Percentiles rank a stretch among this genome's conserved stretches.
These are phyloP conservation scores for Vaccinium corymbosum DNA, from an alignment of 148 eudicot species.

Conservation along the genomic window DNA sequence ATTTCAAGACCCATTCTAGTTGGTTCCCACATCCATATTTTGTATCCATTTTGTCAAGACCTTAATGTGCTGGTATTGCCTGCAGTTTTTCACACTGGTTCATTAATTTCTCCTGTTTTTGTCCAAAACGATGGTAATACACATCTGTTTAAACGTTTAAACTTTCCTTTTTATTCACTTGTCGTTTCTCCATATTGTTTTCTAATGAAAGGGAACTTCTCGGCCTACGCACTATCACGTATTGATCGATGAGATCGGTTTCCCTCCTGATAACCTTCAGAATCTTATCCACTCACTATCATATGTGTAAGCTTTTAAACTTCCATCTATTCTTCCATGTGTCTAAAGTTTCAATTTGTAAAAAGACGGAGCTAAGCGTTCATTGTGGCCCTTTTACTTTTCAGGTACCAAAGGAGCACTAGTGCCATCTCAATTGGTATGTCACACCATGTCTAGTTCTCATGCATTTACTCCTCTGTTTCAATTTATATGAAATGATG, in stretches of 20 bases:
- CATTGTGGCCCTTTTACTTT: constrained; percentile 25
- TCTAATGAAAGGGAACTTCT: constrained; percentile 66
- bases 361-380: background rate
- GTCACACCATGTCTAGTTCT: background rate
- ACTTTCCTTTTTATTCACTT: background rate
- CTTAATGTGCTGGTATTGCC: background rate
- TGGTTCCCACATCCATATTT: no score
- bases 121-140: background rate
- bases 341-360: constrained; percentile 1
- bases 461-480: background rate
- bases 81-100: no score
- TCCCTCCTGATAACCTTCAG: constrained; percentile 82
- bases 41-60: no score
- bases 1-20: no score
- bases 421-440: constrained; percentile 76
- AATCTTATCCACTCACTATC: constrained; percentile 74
- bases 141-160: background rate
- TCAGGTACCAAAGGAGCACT: constrained; percentile 85
- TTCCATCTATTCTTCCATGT: background rate
- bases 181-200: background rate
- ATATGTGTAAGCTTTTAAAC: constrained; percentile 62
- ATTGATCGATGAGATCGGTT: constrained; percentile 95
- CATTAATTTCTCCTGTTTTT: background rate
- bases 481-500: background rate
- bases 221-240: constrained; percentile 95